A percentile compares a stretch with the other conserved stretches of the same genome.
These are phyloP conservation scores for Dioscorea alata DNA, from an alignment of 106 monocot species.

Conservation along the genomic window DNA sequence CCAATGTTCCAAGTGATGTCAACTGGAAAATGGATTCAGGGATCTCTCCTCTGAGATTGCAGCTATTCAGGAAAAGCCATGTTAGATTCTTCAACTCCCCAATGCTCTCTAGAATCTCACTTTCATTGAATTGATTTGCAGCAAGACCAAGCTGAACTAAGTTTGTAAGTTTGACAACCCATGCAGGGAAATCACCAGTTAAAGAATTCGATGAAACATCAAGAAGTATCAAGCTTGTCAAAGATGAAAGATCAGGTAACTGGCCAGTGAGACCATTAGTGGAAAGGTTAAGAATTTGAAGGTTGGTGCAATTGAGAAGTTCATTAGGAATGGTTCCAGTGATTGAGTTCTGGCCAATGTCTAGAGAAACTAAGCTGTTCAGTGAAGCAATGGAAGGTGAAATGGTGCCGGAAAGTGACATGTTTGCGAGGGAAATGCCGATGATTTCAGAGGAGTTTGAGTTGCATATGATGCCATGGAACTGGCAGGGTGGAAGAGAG, in stretches of 20 bases:
- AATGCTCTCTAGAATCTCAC: constrained; percentile 42
- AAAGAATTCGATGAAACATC: constrained; percentile 60
- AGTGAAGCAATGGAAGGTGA: constrained; percentile 43
- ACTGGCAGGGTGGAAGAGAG: constrained; percentile 43
- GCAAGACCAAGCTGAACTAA: constrained; percentile 45
- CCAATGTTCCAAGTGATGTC: constrained; percentile 40
- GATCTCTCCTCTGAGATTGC: constrained; percentile 57
- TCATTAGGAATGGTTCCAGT: constrained; percentile 45
- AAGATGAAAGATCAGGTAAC: constrained; percentile 58
- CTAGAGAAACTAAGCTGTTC: constrained; percentile 21
- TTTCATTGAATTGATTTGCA: constrained; percentile 43
- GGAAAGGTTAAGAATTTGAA: constrained; percentile 63
- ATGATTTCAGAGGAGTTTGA: constrained; percentile 29
- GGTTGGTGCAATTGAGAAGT: constrained; percentile 40
- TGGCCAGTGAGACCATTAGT: constrained; percentile 39
- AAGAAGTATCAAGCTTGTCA: constrained; percentile 39
- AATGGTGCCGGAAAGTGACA: constrained; percentile 60
- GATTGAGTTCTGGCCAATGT: constrained; percentile 37
- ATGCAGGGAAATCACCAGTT: constrained; percentile 49
- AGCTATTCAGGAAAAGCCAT: constrained; percentile 49
- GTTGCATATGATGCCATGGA: constrained; percentile 61
- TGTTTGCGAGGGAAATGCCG: constrained; percentile 42
- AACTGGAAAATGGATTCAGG: constrained; percentile 49
- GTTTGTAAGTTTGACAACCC: constrained; percentile 39
- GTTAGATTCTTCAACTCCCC: constrained; percentile 71